These are phyloP conservation scores for Orychophragmus violaceus DNA, from an alignment of 345 rosid genomes.

Conservation along the genomic window DNA sequence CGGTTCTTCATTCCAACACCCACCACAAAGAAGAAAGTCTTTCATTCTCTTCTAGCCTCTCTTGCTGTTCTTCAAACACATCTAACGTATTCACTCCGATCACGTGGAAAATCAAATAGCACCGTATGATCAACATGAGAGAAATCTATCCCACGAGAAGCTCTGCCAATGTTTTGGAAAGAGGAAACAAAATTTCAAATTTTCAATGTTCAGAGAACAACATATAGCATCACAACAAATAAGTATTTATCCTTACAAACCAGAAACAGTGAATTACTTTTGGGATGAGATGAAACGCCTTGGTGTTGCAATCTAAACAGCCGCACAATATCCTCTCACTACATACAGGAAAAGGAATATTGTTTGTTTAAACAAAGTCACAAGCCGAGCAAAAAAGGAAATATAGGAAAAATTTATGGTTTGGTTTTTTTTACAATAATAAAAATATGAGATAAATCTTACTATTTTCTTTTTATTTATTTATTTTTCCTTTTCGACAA, in stretches of 20 bases:
- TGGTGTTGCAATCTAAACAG: slow-evolving; percentile 90
- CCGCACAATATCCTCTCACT: too few relatives aligned
- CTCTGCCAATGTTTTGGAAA: slow-evolving; percentile 44
- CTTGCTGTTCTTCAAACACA: slow-evolving; percentile 97
- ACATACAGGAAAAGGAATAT: too few relatives aligned
- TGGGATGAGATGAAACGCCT: slow-evolving; percentile 65
- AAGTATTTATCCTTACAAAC: slow-evolving; percentile 83
- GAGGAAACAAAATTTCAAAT: neutral
- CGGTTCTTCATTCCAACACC: too few relatives aligned
- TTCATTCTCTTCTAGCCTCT: slow-evolving; percentile 85
- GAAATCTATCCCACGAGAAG: slow-evolving; percentile 86
- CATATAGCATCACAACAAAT: neutral
- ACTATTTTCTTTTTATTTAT: neutral
- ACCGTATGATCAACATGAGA: slow-evolving; percentile 74
- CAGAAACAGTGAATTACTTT: slow-evolving; percentile 50
- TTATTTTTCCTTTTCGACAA: neutral
- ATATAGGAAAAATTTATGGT: too few relatives aligned
- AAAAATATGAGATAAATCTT: too few relatives aligned
- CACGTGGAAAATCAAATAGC: slow-evolving; percentile 83
- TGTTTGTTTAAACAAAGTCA: too few relatives aligned
- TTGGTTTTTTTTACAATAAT: too few relatives aligned
- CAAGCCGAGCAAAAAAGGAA: too few relatives aligned
- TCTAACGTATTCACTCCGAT: slow-evolving; percentile 90
- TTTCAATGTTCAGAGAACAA: neutral
- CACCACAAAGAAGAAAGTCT: slow-evolving; percentile 77